These are phyloP conservation scores for Saccharata proteae DNA, from an alignment of 2,329 filamentous ascomycete genomes.

Conservation along the genomic window DNA sequence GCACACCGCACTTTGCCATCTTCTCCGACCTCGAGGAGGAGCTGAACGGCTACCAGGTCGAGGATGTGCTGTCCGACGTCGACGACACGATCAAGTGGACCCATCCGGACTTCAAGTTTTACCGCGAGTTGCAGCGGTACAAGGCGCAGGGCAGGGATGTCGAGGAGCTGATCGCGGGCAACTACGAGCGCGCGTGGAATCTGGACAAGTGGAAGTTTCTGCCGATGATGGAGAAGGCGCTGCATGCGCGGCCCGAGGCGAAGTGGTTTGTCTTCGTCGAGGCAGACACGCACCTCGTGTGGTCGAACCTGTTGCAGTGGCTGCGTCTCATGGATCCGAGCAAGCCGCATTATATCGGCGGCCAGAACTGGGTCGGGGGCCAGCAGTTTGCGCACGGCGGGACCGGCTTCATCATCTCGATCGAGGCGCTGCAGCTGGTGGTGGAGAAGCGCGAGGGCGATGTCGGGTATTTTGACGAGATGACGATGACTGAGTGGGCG, in stretches of 20 bases:
- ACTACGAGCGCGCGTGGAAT: slow-evolving; percentile 27
- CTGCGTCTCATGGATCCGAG: slow-evolving; percentile 25
- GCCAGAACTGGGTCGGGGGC: slow-evolving; percentile 31
- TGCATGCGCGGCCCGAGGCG: slow-evolving; percentile 21
- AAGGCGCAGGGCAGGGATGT: slow-evolving; percentile 32
- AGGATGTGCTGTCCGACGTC: slow-evolving; percentile 34
- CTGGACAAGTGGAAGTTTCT: slow-evolving; percentile 50
- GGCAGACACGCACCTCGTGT: slow-evolving; percentile 24
- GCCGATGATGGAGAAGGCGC: slow-evolving; percentile 40
- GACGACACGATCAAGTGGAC: slow-evolving; percentile 22
- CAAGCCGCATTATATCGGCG: slow-evolving; percentile 31
- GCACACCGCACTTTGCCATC: slow-evolving; percentile 43
- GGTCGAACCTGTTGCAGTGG: slow-evolving; percentile 29
- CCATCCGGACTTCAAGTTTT: slow-evolving; percentile 41
- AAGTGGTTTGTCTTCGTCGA: slow-evolving; percentile 29
- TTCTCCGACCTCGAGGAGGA: slow-evolving; percentile 48
- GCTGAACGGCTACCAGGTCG: slow-evolving; percentile 38
- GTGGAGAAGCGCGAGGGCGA: slow-evolving; percentile 10
- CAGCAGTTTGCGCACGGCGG: slow-evolving; percentile 34
- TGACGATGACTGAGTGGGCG: slow-evolving; percentile 25
- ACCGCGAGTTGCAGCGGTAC: slow-evolving; percentile 34
- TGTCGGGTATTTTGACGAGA: slow-evolving; percentile 18
- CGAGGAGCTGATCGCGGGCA: slow-evolving; percentile 14
- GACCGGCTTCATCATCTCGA: slow-evolving; percentile 32
- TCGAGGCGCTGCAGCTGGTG: slow-evolving; percentile 26